Percentiles rank a stretch among this genome's conserved stretches.
Conservation (phyloP, 2,329 filamentous ascomycete genomes). For the Diaporthe sp. region DNA sequence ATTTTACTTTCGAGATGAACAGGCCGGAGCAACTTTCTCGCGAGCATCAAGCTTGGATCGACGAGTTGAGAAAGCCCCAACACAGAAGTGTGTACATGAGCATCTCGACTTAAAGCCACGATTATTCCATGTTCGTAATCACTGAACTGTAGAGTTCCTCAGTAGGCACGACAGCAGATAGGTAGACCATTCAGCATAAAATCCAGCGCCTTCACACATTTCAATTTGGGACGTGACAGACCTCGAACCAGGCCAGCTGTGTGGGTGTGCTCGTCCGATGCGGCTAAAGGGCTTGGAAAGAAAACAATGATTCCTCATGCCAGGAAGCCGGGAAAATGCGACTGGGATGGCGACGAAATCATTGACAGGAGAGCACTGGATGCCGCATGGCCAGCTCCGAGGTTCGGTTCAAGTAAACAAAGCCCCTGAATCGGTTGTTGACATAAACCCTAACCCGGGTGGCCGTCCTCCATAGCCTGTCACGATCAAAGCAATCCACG, state of each 20-base stretch:
- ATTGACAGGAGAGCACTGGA: not conserved
- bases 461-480: not conserved
- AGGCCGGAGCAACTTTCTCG: not conserved
- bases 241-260: not conserved
- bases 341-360: not conserved
- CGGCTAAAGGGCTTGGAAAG: not conserved
- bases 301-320: not conserved
- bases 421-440: not conserved
- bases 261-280: not conserved
- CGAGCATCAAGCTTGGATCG: not conserved
- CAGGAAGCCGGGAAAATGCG: not conserved
- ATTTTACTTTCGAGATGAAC: not conserved
- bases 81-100: not conserved
- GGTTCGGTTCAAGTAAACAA: not conserved
- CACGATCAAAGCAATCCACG: not conserved
- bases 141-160: not conserved
- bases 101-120: not conserved
- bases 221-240: not conserved
- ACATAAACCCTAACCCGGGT: not conserved
- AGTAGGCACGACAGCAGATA: not conserved
- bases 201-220: not conserved
- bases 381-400: not conserved
- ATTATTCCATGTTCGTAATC: not conserved
- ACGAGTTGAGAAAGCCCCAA: not conserved
- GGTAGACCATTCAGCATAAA: not conserved